phyloP scores from a whole-genome alignment of 208 protist species.

The Giardia muris region DNA sequence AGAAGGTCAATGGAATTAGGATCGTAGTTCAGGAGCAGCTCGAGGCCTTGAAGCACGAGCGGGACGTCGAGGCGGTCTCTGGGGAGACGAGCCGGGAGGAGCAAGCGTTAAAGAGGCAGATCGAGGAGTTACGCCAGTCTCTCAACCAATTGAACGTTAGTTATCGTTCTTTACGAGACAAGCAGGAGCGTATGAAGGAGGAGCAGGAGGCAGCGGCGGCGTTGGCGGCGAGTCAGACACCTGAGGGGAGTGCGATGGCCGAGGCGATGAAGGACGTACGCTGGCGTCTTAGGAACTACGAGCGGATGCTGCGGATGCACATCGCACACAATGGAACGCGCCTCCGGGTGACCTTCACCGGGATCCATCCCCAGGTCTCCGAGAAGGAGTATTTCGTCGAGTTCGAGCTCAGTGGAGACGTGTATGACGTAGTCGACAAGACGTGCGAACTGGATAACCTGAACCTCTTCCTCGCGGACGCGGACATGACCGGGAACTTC shows the following conservation, averaged over 20 bases:
- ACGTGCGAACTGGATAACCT: background rate
- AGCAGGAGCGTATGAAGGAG: background rate
- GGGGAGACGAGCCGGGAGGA: background rate
- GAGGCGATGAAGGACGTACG: background rate
- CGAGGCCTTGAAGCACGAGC: background rate
- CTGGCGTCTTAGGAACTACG: background rate
- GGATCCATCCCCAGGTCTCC: background rate
- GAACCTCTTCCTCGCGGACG: background rate
- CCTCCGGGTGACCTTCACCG: background rate
- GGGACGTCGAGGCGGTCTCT: background rate
- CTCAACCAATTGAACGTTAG: background rate
- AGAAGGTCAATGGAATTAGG: background rate
- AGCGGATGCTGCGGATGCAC: background rate
- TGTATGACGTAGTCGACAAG: background rate
- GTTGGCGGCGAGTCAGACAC: background rate
- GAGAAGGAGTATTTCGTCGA: background rate
- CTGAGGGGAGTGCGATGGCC: too few species aligned
- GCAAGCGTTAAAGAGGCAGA: background rate
- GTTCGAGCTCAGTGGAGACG: background rate
- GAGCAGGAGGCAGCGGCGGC: background rate
- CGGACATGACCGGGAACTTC: background rate
- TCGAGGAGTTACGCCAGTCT: background rate
- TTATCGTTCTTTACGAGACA: background rate
- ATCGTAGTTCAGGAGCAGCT: background rate
- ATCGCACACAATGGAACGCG: background rate